These are phyloP conservation scores for Begonia masoniana DNA, from an alignment of 306 rosid genomes.

Conservation along the genomic window DNA sequence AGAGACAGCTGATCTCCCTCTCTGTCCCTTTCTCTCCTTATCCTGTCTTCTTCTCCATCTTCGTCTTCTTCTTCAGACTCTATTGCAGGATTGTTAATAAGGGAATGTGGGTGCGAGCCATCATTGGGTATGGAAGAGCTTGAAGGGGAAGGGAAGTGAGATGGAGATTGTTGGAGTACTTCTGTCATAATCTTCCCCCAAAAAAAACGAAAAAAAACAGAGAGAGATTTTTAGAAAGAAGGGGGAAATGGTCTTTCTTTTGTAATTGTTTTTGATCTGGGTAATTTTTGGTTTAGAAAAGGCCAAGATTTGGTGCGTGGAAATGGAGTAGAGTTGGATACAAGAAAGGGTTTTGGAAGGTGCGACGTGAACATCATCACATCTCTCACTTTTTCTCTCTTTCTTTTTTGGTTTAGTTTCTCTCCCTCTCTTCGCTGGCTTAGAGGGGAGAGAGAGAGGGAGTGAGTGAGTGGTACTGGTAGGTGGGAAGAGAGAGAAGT, in stretches of 20 bases:
- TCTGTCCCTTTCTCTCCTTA: conserved; percentile 42
- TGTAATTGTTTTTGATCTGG: no score
- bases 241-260: no score
- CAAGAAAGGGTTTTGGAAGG: conserved; percentile 20
- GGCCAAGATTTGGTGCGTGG: neutral
- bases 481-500: no score
- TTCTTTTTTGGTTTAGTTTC: no score
- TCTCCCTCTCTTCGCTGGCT: no score
- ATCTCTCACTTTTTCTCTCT: conserved; percentile 1
- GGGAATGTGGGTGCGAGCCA: conserved; percentile 40
- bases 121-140: conserved; percentile 55
- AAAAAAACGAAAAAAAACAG: no score
- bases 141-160: conserved; percentile 1
- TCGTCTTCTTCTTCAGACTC: conserved; percentile 19
- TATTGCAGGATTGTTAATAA: conserved; percentile 35
- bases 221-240: no score
- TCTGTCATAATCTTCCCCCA: no score
- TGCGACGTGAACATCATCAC: conserved; percentile 56
- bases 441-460: no score
- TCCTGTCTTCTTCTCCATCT: conserved; percentile 17
- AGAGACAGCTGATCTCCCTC: conserved; percentile 72
- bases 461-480: no score
- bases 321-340: neutral
- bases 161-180: no score
- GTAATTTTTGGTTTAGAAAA: no score